A percentile compares a stretch with the other conserved stretches of the same genome.
phyloP scores from a whole-genome alignment of 805 yeast species.

The Lipomyces yamanashiensis region DNA sequence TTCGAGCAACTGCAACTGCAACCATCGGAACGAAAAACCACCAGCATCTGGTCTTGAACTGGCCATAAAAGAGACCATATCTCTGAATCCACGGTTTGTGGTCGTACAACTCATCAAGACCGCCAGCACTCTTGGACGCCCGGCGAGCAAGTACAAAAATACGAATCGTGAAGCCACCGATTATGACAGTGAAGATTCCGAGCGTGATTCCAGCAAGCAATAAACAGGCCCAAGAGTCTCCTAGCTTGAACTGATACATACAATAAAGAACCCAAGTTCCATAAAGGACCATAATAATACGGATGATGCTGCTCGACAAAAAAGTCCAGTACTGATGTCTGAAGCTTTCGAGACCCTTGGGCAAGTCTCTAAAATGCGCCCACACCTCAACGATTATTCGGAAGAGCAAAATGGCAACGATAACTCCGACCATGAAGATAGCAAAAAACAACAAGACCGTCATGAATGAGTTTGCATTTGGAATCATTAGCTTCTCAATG shows the following conservation, averaged over 20 bases:
- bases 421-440: conserved; percentile 39
- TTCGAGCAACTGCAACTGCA: conserved; percentile 40
- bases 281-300: conserved; percentile 43
- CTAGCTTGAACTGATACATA: conserved; percentile 43
- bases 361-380: conserved; percentile 18
- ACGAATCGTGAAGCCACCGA: conserved; percentile 39
- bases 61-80: conserved; percentile 46
- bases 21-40: conserved; percentile 43
- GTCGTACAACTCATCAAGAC: conserved; percentile 38
- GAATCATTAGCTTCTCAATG: conserved; percentile 42
- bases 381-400: conserved; percentile 40
- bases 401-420: conserved; percentile 39
- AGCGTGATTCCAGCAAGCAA: conserved; percentile 43
- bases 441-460: conserved; percentile 45
- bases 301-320: conserved; percentile 39
- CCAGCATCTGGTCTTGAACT: conserved; percentile 44
- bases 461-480: conserved; percentile 44
- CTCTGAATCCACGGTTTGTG: conserved; percentile 44
- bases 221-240: conserved; percentile 44
- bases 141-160: conserved; percentile 40
- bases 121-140: conserved; percentile 38
- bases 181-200: conserved; percentile 39
- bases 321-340: conserved; percentile 40
- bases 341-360: conserved; percentile 34
- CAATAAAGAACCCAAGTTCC: conserved; percentile 45